Evolutionary conservation across 2,329 filamentous ascomycete genomes (phyloP).

Genomic region (Exserohilum rostratum): DNA sequence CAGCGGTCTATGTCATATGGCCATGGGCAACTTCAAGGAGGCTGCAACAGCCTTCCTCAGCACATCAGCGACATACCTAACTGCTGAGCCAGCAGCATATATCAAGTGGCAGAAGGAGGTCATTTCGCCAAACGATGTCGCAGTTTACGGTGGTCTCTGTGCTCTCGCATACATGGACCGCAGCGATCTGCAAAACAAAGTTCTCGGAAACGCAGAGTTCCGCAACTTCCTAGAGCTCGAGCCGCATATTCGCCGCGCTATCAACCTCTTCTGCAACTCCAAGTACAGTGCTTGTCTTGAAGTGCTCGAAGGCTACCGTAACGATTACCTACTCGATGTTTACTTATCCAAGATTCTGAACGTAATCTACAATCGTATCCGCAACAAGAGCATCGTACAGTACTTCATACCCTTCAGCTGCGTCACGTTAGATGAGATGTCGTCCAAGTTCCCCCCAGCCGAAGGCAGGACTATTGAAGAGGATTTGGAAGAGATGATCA

Average conservation of each 20-base stretch:
- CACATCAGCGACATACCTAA: conserved; percentile 60
- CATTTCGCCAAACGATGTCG: conserved; percentile 83
- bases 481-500: conserved; percentile 82
- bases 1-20: conserved; percentile 67
- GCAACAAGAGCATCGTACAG: conserved; percentile 90
- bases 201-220: conserved; percentile 86
- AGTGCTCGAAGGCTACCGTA: conserved; percentile 78
- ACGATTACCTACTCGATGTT: conserved; percentile 89
- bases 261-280: conserved; percentile 86
- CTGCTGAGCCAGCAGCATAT: conserved; percentile 51
- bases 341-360: conserved; percentile 78
- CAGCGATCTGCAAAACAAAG: conserved; percentile 71
- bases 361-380: conserved; percentile 73
- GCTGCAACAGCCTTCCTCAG: conserved; percentile 76
- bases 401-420: conserved; percentile 91
- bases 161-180: conserved; percentile 90
- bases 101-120: conserved; percentile 70
- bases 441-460: conserved; percentile 72
- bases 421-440: conserved; percentile 80
- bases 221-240: conserved; percentile 89
- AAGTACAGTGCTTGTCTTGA: conserved; percentile 86
- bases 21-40: conserved; percentile 62
- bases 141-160: conserved; percentile 87
- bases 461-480: conserved; percentile 60
- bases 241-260: conserved; percentile 89